Percentiles rank a stretch among this genome's conserved stretches.
Conservation (phyloP, 2,329 filamentous ascomycete genomes). For the Microcyclospora pomicola region DNA sequence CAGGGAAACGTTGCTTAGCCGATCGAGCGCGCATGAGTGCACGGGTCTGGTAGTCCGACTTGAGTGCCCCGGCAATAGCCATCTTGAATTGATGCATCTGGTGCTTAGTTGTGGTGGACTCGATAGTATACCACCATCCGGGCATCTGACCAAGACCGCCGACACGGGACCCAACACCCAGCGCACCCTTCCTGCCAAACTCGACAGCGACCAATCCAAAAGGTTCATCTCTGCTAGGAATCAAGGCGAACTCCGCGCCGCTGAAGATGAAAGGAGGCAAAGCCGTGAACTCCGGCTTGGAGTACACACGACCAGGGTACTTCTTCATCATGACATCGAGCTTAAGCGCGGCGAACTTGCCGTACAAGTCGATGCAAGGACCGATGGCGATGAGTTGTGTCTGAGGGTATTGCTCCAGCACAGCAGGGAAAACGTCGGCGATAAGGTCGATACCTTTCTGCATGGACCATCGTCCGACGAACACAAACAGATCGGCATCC, state of each 20-base stretch:
- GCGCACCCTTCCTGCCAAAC: conserved; percentile 53
- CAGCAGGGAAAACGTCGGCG: conserved; percentile 50
- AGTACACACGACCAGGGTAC: conserved; percentile 52
- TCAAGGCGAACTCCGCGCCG: conserved; percentile 54
- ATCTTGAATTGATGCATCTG: conserved; percentile 51
- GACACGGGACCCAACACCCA: conserved; percentile 52
- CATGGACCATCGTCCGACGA: conserved; percentile 55
- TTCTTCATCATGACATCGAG: conserved; percentile 49
- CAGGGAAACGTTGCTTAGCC: conserved; percentile 52
- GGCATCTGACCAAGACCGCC: conserved; percentile 58
- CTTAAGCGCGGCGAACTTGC: conserved; percentile 54
- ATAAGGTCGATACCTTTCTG: conserved; percentile 58
- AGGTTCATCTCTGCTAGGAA: conserved; percentile 55
- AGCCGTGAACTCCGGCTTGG: conserved; percentile 54
- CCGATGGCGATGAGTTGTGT: conserved; percentile 50
- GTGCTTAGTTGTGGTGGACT: conserved; percentile 49
- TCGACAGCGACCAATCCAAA: conserved; percentile 57
- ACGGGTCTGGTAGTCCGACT: conserved; percentile 41
- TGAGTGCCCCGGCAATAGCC: conserved; percentile 48
- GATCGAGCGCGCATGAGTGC: conserved; percentile 52
- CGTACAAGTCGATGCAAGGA: conserved; percentile 54
- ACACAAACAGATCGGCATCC: conserved; percentile 51
- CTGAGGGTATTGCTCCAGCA: conserved; percentile 46
- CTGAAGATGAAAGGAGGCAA: conserved; percentile 54
- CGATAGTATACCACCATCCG: conserved; percentile 57